phyloP scores from a whole-genome alignment of 331 rosid genomes.

The Dryas integrifolia region DNA sequence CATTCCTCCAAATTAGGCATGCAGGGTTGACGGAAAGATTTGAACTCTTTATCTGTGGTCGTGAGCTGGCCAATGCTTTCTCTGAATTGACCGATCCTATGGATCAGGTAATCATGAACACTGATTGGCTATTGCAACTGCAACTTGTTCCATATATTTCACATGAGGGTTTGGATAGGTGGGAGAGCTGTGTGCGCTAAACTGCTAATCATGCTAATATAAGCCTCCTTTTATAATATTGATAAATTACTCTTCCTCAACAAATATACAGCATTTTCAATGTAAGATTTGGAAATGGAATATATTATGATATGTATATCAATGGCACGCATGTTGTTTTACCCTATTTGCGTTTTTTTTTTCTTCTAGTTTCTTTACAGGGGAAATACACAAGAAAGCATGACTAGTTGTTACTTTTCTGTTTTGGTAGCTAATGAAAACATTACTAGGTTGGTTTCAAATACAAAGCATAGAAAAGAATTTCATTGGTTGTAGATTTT shows the following conservation, averaged over 20 bases:
- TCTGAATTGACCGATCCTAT: conserved; percentile 94
- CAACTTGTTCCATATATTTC: neutral
- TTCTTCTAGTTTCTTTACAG: neutral
- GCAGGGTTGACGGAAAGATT: conserved; percentile 86
- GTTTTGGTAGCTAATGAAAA: neutral
- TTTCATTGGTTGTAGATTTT: conserved; percentile 27
- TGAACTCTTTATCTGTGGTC: conserved; percentile 94
- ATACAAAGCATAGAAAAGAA: conserved; percentile 12
- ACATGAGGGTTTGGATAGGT: neutral
- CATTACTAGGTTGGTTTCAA: conserved; percentile 2
- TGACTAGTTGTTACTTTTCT: neutral
- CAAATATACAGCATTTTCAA: neutral
- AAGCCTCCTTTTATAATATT: neutral
- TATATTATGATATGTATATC: neutral
- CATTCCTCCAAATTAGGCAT: conserved; percentile 44
- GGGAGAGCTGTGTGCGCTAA: neutral
- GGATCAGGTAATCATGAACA: conserved; percentile 64
- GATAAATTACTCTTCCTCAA: neutral
- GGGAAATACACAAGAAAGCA: neutral
- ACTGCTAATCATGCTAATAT: neutral
- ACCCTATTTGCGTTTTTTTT: neutral
- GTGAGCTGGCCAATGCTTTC: conserved; percentile 96
- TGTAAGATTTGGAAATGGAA: neutral
- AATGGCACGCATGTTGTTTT: neutral
- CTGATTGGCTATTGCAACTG: neutral